phyloP scores from a whole-genome alignment of 1,284 basidiomycete species.

The Melampsora larici-populina region DNA sequence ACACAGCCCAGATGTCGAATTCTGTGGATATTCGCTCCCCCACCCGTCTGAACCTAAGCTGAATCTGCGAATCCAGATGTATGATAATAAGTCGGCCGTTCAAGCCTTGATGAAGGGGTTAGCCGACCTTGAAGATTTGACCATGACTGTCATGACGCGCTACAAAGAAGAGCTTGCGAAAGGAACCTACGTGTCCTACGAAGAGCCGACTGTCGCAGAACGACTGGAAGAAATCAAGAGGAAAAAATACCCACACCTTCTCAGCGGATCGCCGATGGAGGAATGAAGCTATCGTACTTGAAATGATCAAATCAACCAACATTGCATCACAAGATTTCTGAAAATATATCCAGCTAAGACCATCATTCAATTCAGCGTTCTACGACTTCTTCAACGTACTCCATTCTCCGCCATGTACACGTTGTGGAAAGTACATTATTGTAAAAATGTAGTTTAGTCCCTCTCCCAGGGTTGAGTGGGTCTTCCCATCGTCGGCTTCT shows the following conservation, averaged over 20 bases:
- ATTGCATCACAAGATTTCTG: no score
- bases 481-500: no score
- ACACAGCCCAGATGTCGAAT: conserved; percentile 53
- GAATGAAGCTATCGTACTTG: not conserved
- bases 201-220: conserved; percentile 29
- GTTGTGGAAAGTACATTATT: no score
- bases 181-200: conserved; percentile 17
- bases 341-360: no score
- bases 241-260: conserved; percentile 36
- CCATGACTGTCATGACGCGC: not conserved
- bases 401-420: no score
- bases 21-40: conserved; percentile 53
- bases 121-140: conserved; percentile 28
- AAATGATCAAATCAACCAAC: not conserved
- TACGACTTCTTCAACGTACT: no score
- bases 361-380: no score
- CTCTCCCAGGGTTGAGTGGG: no score
- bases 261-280: not conserved
- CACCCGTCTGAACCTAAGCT: conserved; percentile 55
- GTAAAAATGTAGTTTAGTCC: no score
- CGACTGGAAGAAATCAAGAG: conserved; percentile 30
- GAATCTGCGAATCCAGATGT: conserved; percentile 54
- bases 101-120: conserved; percentile 21
- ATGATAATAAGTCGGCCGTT: conserved; percentile 47
- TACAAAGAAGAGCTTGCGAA: conserved; percentile 23